Base-by-base conservation (phyloP, 306 rosid species). In the Canavalia gladiata region DNA sequence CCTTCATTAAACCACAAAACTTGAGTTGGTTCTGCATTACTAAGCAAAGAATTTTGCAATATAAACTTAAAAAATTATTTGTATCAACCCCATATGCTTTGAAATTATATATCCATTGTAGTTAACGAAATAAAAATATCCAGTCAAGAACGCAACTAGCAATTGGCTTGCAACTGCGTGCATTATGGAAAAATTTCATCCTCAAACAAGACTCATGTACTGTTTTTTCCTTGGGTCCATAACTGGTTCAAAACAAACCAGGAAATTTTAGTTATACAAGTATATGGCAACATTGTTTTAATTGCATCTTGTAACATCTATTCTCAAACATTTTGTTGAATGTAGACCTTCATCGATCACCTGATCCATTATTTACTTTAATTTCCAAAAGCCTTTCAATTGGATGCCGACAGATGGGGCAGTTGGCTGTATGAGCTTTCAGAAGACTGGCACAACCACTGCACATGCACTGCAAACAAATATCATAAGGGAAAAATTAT, bases 401-500 rank as follows among this genome's bases (percentile, higher is more conserved):
- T 35, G 46, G 68, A 34, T 63, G 46, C 46, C 46, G 29, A 35
- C 46, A 63, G 3, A 63, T 63, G 29, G 46, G 46, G 9, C 46
- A 63, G 28, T 63, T 34, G 45, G 46, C 10, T 35, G 46, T 63
- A 35, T 63, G 68, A 63, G 35, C 68, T 63, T 63, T 63, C 68
- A 63, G 46, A 63, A 63, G 68, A 35, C 10, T 63, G 8, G 68
- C 68, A 63, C 68, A 63, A 29, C 45, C 68, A 63, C 46, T 34
- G 46, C 68, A 63, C 68, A 63, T 63, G 68, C 68, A 63, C 68
- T 63, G 29, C 45, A 34, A 39, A 1, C 45, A 43, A 49, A 72
- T 29, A 51, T 47, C 39, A 63, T 31, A 62, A 47, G 55, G 47
- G 75, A 75, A 18, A 71, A 55, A 72, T 59, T 66, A 52, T 46